Evolutionary conservation across 176 grass and related monocot species (phyloP).

Genomic region (Thinopyrum elongatum): DNA sequence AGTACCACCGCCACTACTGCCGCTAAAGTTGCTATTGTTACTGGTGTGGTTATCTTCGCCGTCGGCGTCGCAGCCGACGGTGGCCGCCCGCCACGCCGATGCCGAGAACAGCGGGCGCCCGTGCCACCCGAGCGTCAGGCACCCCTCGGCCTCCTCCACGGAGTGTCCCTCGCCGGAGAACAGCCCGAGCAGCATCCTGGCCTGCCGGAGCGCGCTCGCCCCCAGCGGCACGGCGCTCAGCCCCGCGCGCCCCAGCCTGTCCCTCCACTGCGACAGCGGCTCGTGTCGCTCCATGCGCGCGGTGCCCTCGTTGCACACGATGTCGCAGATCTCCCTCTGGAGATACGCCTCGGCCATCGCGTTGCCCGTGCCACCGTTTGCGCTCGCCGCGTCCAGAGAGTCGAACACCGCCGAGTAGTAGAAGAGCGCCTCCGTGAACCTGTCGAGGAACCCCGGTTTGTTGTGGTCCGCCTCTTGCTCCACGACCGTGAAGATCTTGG

Average conservation of each 20-base stretch:
- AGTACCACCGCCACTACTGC: constrained; percentile 22
- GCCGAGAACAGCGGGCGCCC: constrained; percentile 78
- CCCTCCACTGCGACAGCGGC: constrained; percentile 66
- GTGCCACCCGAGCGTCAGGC: constrained; percentile 93
- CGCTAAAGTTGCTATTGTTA: constrained; percentile 34
- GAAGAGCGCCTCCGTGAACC: constrained; percentile 93
- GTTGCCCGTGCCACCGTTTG: constrained; percentile 36
- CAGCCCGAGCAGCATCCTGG: constrained; percentile 84
- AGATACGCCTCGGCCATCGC: constrained; percentile 70
- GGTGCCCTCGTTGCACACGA: constrained; percentile 68
- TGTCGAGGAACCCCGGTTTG: constrained; percentile 76
- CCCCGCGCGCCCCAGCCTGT: constrained; percentile 44
- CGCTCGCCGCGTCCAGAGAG: constrained; percentile 52
- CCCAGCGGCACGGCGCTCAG: constrained; percentile 70
- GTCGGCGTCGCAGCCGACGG: constrained; percentile 3
- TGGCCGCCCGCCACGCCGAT: constrained; percentile 68
- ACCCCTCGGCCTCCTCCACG: constrained; percentile 79
- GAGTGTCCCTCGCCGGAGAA: constrained; percentile 89
- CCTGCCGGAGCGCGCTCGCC: constrained; percentile 77
- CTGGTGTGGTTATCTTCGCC: constrained; percentile 27
- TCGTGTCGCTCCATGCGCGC: constrained; percentile 88
- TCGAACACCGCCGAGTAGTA: constrained; percentile 98
- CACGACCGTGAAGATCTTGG: constrained; percentile 70
- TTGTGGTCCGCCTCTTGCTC: constrained; percentile 98
- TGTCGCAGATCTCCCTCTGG: constrained; percentile 78